Conservation (phyloP, 371 early-diverging fungal genomes). For the Thermomucor indicae-seudaticae region DNA sequence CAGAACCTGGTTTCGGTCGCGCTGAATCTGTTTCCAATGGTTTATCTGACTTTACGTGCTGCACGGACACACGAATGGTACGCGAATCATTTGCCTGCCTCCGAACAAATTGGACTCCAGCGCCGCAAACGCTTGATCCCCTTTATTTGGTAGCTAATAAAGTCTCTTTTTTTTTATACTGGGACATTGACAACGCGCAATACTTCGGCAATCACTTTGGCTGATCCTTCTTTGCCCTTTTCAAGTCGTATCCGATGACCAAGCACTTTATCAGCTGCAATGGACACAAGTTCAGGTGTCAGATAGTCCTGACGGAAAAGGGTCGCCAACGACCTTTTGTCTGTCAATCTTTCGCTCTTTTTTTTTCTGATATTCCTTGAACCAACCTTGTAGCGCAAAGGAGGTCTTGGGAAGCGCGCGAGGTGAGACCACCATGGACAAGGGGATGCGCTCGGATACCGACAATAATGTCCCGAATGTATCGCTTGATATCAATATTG, state of each 20-base stretch:
- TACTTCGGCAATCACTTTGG: slow-evolving; percentile 7
- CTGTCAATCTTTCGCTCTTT: neutral
- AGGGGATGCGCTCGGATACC: slow-evolving; percentile 57
- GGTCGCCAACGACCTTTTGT: slow-evolving; percentile 45
- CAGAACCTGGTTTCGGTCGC: slow-evolving; percentile 19
- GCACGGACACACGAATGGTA: slow-evolving; percentile 21
- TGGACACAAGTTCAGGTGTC: slow-evolving; percentile 56
- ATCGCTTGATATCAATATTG: slow-evolving; percentile 55
- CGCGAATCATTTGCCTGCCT: neutral
- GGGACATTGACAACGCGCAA: slow-evolving; percentile 8
- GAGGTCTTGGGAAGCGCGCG: slow-evolving; percentile 54
- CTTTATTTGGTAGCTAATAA: slow-evolving; percentile 22
- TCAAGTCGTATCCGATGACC: slow-evolving; percentile 15
- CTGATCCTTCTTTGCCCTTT: neutral
- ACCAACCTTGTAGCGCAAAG: slow-evolving; percentile 51
- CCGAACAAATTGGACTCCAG: slow-evolving; percentile 4
- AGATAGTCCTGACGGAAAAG: slow-evolving; percentile 52
- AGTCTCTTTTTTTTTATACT: slow-evolving; percentile 2
- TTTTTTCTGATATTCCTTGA: neutral
- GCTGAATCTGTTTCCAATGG: slow-evolving; percentile 18
- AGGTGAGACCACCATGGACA: slow-evolving; percentile 57
- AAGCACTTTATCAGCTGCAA: slow-evolving; percentile 47
- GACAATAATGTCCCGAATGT: slow-evolving; percentile 61
- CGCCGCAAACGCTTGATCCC: slow-evolving; percentile 17
- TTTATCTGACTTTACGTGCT: slow-evolving; percentile 23